These are phyloP conservation scores for Spencermartinsiella ligniputridi DNA, from an alignment of 1,139 yeast species.

Conservation along the genomic window DNA sequence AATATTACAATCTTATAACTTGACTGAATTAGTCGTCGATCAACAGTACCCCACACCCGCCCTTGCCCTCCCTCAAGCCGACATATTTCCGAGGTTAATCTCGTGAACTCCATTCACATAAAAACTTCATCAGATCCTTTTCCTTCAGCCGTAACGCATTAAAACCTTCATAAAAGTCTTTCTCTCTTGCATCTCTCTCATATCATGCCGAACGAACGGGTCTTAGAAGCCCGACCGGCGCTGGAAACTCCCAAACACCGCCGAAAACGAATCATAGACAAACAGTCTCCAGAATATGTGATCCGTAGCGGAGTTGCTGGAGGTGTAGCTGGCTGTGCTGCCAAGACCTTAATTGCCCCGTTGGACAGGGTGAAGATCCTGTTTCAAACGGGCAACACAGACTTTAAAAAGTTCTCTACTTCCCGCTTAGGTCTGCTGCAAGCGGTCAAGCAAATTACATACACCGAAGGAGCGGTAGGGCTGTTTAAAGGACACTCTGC, in stretches of 20 bases:
- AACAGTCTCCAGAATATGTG: slow-evolving; percentile 73
- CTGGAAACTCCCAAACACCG: too few species aligned
- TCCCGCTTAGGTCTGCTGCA: slow-evolving; percentile 67
- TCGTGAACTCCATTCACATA: too few species aligned
- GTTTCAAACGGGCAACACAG: slow-evolving; percentile 94
- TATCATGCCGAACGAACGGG: neutral
- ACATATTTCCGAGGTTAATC: too few species aligned
- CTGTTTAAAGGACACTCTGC: slow-evolving; percentile 95
- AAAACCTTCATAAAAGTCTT: too few species aligned
- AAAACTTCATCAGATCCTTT: too few species aligned
- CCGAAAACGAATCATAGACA: slow-evolving; percentile 40
- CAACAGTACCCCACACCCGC: too few species aligned
- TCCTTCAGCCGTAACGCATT: too few species aligned
- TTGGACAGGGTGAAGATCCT: slow-evolving; percentile 89
- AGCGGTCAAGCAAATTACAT: slow-evolving; percentile 67
- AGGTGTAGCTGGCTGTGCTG: slow-evolving; percentile 93
- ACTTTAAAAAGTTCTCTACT: slow-evolving; percentile 74
- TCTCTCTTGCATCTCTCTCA: neutral
- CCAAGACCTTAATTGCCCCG: slow-evolving; percentile 93
- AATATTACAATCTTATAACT: too few species aligned
- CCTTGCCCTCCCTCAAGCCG: too few species aligned
- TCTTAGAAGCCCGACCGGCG: neutral
- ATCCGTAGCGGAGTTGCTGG: slow-evolving; percentile 87
- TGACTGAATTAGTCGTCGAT: too few species aligned
- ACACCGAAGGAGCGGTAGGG: slow-evolving; percentile 71